Evolutionary conservation across 305 asterid species (phyloP).

Genomic region (Fraxinus ornus): DNA sequence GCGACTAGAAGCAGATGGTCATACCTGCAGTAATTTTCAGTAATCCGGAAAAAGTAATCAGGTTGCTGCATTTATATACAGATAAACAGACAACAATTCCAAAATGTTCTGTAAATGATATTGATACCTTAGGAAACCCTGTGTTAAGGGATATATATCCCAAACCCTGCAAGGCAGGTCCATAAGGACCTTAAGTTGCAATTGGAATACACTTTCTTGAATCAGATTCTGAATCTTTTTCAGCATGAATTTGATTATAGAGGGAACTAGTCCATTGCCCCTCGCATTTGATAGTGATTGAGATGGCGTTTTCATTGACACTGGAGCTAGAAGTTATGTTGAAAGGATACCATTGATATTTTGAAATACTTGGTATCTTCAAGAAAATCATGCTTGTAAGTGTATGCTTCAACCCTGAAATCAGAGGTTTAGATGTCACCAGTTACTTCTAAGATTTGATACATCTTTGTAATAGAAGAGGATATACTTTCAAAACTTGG

Average conservation of each 20-base stretch:
- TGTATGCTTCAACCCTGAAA: constrained; percentile 55
- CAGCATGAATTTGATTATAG: constrained; percentile 33
- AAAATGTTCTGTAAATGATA: not conserved
- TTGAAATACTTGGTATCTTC: constrained; percentile 70
- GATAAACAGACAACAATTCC: not conserved
- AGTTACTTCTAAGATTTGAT: not conserved
- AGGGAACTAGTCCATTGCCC: constrained; percentile 76
- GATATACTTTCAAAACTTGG: not conserved
- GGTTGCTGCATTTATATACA: not conserved
- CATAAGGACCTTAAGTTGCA: constrained; percentile 77
- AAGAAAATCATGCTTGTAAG: constrained; percentile 66
- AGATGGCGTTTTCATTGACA: constrained; percentile 47
- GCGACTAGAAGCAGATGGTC: constrained; percentile 61
- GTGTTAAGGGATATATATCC: too few species aligned
- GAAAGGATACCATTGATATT: constrained; percentile 75
- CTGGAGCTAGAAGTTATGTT: constrained; percentile 67
- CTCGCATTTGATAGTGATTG: constrained; percentile 55
- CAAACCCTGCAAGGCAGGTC: constrained; percentile 70
- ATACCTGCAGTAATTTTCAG: constrained; percentile 42
- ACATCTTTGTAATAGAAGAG: not conserved
- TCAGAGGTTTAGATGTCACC: not conserved
- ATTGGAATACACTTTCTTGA: constrained; percentile 44
- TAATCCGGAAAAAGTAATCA: not conserved
- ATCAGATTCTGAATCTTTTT: constrained; percentile 51
- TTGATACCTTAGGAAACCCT: constrained; percentile 55